phyloP scores from a whole-genome alignment of 2,329 filamentous ascomycete species.

The Aphanocladium album region DNA sequence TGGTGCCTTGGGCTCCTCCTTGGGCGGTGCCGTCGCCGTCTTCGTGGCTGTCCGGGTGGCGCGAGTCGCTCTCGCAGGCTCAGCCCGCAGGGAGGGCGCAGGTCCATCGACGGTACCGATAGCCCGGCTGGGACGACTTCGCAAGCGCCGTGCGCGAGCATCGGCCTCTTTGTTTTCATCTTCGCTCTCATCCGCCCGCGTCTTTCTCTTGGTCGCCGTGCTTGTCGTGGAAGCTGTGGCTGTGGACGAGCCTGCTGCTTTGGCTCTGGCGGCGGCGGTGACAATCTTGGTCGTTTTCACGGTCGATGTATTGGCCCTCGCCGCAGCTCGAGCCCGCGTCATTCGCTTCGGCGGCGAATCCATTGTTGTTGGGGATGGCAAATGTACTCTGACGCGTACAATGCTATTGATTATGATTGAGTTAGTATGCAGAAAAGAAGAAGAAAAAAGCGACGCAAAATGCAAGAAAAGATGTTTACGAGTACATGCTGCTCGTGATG shows the following conservation, averaged over 20 bases:
- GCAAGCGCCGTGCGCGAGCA: constrained; percentile 19
- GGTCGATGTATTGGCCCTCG: constrained; percentile 34
- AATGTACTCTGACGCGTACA: constrained; percentile 15
- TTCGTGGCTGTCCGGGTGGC: constrained; percentile 20
- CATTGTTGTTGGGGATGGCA: constrained; percentile 35
- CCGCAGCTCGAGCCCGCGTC: constrained; percentile 46
- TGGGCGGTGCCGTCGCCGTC: constrained; percentile 22
- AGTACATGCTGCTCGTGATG: constrained; percentile 9
- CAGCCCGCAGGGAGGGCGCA: constrained; percentile 12
- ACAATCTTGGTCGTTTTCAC: constrained; percentile 40
- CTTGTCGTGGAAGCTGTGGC: constrained; percentile 29
- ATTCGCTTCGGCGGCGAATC: constrained; percentile 57
- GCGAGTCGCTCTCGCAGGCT: constrained; percentile 25
- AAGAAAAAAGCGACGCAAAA: constrained; percentile 18
- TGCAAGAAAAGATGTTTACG: constrained; percentile 23
- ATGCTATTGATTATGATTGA: not conserved
- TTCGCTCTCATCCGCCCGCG: constrained; percentile 47
- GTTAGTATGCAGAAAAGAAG: constrained; percentile 22
- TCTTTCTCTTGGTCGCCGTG: constrained; percentile 44
- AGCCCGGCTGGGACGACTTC: constrained; percentile 41
- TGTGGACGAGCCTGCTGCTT: constrained; percentile 26
- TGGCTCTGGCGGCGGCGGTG: constrained; percentile 46
- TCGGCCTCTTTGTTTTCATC: constrained; percentile 39
- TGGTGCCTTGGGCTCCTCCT: constrained; percentile 28
- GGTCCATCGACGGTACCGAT: constrained; percentile 20